These are phyloP conservation scores for Chlorociboria aeruginascens DNA, from an alignment of 495 filamentous ascomycete genomes.

Conservation along the genomic window DNA sequence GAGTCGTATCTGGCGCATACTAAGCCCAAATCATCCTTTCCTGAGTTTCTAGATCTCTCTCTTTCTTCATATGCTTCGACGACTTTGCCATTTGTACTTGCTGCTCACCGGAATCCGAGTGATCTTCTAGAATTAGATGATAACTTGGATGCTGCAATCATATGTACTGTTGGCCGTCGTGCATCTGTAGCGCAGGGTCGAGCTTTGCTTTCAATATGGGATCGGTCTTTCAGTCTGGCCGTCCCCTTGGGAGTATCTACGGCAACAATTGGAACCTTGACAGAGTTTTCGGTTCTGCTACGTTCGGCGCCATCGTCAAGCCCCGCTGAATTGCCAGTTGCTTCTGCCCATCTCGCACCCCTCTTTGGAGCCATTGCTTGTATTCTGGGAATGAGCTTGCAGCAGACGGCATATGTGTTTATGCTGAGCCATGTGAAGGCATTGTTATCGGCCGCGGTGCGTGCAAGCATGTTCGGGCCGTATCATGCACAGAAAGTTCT, in stretches of 20 bases:
- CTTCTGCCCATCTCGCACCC: conserved; percentile 62
- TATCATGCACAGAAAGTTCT: conserved; percentile 84
- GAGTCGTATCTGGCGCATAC: conserved; percentile 90
- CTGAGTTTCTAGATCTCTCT: conserved; percentile 67
- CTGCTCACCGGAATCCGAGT: conserved; percentile 53
- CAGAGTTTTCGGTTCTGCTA: conserved; percentile 25
- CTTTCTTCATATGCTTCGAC: conserved; percentile 66
- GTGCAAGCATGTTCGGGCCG: conserved; percentile 80
- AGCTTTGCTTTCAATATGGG: conserved; percentile 82
- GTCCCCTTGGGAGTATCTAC: conserved; percentile 5
- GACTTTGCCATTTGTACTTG: conserved; percentile 73
- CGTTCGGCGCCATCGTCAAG: conserved; percentile 13
- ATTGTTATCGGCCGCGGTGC: conserved; percentile 75
- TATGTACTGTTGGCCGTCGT: conserved; percentile 77
- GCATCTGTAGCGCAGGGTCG: conserved; percentile 76
- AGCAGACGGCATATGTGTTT: conserved; percentile 63
- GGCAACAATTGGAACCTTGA: conserved; percentile 15
- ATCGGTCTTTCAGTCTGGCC: conserved; percentile 49
- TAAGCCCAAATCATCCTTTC: conserved; percentile 40
- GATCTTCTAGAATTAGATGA: conserved; percentile 59
- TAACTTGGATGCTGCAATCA: conserved; percentile 69
- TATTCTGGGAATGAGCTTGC: conserved; percentile 34
- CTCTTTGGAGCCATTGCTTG: conserved; percentile 69
- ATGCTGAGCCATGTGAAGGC: conserved; percentile 83
- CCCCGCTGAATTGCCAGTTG: conserved; percentile 22